These are phyloP conservation scores for Sporothrix globosa DNA, from an alignment of 2,329 filamentous ascomycete species.

Conservation along the genomic window DNA sequence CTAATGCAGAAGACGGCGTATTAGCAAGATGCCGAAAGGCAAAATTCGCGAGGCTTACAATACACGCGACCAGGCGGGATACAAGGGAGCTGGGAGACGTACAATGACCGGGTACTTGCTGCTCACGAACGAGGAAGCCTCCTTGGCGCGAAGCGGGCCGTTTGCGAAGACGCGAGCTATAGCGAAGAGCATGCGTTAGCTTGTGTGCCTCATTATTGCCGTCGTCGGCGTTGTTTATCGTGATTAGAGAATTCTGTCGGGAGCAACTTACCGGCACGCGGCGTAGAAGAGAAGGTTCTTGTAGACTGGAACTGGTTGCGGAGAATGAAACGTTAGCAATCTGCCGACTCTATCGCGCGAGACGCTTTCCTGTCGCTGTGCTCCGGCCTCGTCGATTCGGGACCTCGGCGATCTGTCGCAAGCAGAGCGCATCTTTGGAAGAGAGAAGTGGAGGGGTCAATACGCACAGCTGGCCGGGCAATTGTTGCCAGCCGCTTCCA, in stretches of 20 bases:
- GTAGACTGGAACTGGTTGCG: slow-evolving; percentile 38
- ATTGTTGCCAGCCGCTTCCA: slow-evolving; percentile 36
- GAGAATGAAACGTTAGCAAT: slow-evolving; percentile 21
- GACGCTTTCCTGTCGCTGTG: background rate
- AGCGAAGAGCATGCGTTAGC: background rate
- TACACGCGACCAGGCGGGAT: background rate
- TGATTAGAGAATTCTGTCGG: background rate
- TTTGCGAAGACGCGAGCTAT: slow-evolving; percentile 83
- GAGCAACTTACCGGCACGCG: slow-evolving; percentile 67
- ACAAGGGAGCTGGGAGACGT: slow-evolving; percentile 45
- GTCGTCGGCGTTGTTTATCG: background rate
- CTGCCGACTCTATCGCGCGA: background rate
- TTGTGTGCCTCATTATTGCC: background rate
- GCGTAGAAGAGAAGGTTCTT: slow-evolving; percentile 85
- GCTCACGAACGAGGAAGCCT: slow-evolving; percentile 83
- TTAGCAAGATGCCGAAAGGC: background rate
- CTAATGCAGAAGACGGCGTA: slow-evolving; percentile 47
- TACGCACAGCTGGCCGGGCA: slow-evolving; percentile 36
- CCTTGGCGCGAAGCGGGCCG: slow-evolving; percentile 85
- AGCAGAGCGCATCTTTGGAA: background rate
- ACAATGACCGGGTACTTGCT: slow-evolving; percentile 94
- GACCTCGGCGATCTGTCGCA: slow-evolving; percentile 11
- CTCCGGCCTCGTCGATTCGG: background rate
- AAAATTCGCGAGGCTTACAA: background rate
- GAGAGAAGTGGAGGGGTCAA: slow-evolving; percentile 26